A percentile compares a stretch with the other conserved stretches of the same genome.
These are phyloP conservation scores for Trichosanthes truncata DNA, from an alignment of 306 rosid species.

Conservation along the genomic window DNA sequence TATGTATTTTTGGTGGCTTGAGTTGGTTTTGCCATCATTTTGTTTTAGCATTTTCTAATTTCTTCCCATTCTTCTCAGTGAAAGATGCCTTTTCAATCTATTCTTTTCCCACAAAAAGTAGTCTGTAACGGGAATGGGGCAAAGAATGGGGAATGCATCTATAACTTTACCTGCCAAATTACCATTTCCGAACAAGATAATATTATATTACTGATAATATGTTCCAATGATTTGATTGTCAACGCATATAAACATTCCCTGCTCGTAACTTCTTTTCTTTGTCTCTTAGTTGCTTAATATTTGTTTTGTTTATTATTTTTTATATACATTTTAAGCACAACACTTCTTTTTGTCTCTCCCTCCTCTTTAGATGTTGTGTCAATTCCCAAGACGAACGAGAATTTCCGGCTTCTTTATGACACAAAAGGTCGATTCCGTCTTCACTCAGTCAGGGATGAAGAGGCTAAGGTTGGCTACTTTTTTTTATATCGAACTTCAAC, in stretches of 20 bases:
- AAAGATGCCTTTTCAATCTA: background rate
- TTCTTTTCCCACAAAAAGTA: background rate
- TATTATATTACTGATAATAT: background rate
- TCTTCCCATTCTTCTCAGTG: background rate
- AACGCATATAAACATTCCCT: background rate
- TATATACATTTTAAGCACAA: background rate
- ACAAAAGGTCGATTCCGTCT: conserved; percentile 78
- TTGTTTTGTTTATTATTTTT: background rate
- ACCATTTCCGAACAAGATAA: background rate
- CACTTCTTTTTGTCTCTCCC: background rate
- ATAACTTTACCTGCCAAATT: background rate
- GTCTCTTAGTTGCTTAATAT: background rate
- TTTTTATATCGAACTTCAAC: background rate
- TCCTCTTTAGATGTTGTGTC: conserved; percentile 50
- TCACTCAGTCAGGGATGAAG: conserved; percentile 71
- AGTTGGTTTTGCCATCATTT: background rate
- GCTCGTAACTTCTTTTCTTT: background rate
- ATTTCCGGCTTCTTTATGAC: conserved; percentile 76
- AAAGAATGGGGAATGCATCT: background rate
- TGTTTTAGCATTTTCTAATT: background rate
- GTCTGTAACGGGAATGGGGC: background rate
- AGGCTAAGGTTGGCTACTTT: conserved; percentile 46
- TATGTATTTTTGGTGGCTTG: background rate
- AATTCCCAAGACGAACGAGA: conserved; percentile 72
- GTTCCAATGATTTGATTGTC: background rate